Base-by-base conservation (phyloP, 371 early-diverging fungal genomes). In the Actinomortierella ambigua region DNA sequence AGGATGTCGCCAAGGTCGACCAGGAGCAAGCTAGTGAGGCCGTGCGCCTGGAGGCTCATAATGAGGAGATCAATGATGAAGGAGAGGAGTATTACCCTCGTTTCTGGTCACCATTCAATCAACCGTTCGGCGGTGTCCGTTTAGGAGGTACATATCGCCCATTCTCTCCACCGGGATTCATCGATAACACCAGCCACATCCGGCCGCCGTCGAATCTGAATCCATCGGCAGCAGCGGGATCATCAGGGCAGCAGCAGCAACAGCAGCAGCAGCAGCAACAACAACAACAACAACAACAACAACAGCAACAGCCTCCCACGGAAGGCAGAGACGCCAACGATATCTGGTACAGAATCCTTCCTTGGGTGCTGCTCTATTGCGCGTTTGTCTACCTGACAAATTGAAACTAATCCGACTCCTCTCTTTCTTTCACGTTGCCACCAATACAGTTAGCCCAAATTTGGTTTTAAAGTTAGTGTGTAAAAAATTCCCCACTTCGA, bases 61-160 rank as follows among this genome's bases (percentile, higher is more conserved):
- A 67, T n/a, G 73, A 73, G 26, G 57, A 58, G 13, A 60, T 60
- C 52, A 61, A 67, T 44, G 67, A 73, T n/a, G 58, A 66, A n/a
- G 73, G 73, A 0, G 73, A 73, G 20, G 67, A 73, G 34, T 66
- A 73, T 41, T 73, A 73, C 23, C 67, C 48, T 20, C 4, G n/a
- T 44, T 20, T 6, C 4, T 20, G 13, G 48, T 24, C 18, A 18
- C 18, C 48, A 9, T 61, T 2, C 18, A 29, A 20, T 18, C 47
- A 9, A 15, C 43, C 34, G 55, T 26, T 55, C n/a, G n/a, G n/a
- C 55, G 17, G 27, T 42, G 26, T 3, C 11, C 41, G 27, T 44
- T 44, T 17, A 46, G 55, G 4, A 43, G 42, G 28, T 44, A 55
- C 48, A 44, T 34, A 47, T 48, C 8, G 3, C 23, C 20, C 8